Base-by-base conservation (phyloP, 2,329 filamentous ascomycete genomes). In the Ceratocystis albifundus region DNA sequence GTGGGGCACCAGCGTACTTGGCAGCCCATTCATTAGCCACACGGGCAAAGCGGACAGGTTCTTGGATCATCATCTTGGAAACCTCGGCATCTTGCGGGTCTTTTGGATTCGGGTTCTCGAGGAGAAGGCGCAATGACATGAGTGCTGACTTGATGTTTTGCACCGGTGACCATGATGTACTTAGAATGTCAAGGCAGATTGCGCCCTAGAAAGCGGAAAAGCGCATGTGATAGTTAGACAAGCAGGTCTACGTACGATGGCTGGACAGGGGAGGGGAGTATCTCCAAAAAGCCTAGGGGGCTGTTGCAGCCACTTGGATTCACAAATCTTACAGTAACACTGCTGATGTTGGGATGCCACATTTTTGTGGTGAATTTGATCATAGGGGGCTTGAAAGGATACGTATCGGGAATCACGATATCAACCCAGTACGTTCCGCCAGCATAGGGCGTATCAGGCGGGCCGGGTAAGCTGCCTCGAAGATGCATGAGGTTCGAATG, bases 21-120 rank as follows among this genome's bases (percentile, higher is more conserved):
- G 95, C 84, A 2, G 94, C 90, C 94, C 94, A 99, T 70, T 96
- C 89, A 69, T 91, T 85, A 0, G 94, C 94, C 70, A 88, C 87
- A 69, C 85, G 82, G 65, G 89, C 85, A 72, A 96, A 97, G 66
- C 86, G 84, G 61, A 88, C 84, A 0, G 90, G 90, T 61, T 89
- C 83, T 1, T 86, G 83, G 68, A 96, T 80, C 72, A 97, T 81
- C 90, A 96, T 96, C 72, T 83, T 85, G 28, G 94, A 94, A 0
- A 97, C 94, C 75, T 96, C 90, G 48, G 92, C 92, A 73, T 99
- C 94, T 78, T 99, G 94, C 0, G 94, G 94, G 70, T 99, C 94
- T 72, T 93, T 95, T 0, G 94, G 93, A 75, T 99, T 95, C 2
- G 94, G 94, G 20, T 87, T 90, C 77, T 90, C 90, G 72, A 99